phyloP scores from a whole-genome alignment of 345 rosid genomes.

The Acer campestre region DNA sequence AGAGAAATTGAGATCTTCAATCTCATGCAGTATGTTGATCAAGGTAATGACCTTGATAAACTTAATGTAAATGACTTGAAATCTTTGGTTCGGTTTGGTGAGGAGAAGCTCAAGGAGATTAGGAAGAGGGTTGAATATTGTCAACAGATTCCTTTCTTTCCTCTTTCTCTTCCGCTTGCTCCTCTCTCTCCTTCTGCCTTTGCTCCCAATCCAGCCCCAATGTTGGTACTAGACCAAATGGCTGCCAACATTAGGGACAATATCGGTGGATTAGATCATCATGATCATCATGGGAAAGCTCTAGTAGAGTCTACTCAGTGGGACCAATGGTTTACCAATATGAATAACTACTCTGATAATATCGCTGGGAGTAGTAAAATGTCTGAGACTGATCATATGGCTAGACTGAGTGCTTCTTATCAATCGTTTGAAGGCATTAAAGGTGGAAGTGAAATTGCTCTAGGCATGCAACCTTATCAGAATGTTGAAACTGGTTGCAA shows the following conservation, averaged over 20 bases:
- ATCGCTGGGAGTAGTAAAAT: too few species aligned
- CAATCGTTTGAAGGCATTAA: not conserved
- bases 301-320: too few species aligned
- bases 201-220: too few species aligned
- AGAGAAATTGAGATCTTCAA: slow-evolving; percentile 17
- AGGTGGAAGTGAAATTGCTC: not conserved
- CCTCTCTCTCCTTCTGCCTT: too few species aligned
- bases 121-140: slow-evolving; percentile 15
- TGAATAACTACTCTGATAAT: too few species aligned
- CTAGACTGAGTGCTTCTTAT: not conserved
- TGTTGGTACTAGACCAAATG: too few species aligned
- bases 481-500: not conserved
- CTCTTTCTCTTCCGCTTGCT: not conserved
- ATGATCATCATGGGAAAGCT: too few species aligned
- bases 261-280: too few species aligned
- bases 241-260: too few species aligned
- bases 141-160: not conserved
- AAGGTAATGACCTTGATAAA: slow-evolving; percentile 6
- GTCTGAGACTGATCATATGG: not conserved
- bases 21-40: slow-evolving; percentile 28
- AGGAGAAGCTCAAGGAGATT: slow-evolving; percentile 29
- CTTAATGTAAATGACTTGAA: slow-evolving; percentile 12
- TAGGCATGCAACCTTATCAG: not conserved
- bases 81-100: slow-evolving; percentile 24
- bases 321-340: too few species aligned